Conservation (phyloP, 176 grass and related monocot genomes). For the Aechmea fasciata region DNA sequence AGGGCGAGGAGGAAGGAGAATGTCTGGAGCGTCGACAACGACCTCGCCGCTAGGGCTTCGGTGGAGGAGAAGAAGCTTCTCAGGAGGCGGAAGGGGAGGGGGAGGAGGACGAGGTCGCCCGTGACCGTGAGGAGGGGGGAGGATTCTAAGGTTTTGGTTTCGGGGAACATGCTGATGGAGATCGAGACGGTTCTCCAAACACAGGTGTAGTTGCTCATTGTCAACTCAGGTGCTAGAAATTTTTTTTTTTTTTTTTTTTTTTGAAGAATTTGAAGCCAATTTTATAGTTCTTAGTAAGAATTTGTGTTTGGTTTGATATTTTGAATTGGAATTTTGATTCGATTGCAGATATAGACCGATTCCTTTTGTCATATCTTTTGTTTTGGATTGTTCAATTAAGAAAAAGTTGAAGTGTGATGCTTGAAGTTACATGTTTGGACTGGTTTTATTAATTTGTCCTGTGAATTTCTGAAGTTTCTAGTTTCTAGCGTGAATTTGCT, state of each 20-base stretch:
- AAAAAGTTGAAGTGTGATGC: no score
- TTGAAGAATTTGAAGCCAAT: no score
- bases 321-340: no score
- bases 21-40: conserved; percentile 88
- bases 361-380: no score
- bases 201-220: conserved; percentile 33
- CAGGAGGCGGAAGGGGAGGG: conserved; percentile 17
- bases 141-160: conserved; percentile 54
- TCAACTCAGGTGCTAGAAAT: no score
- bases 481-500: neutral
- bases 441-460: neutral
- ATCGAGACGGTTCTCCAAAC: conserved; percentile 90
- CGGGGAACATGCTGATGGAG: conserved; percentile 81
- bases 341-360: no score
- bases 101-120: conserved; percentile 12
- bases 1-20: conserved; percentile 66
- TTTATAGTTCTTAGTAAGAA: no score
- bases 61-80: conserved; percentile 10
- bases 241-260: no score
- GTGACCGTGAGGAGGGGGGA: conserved; percentile 29
- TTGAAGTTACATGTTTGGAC: no score
- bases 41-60: conserved; percentile 25
- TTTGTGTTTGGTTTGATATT: no score
- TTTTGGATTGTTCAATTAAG: no score
- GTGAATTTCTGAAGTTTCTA: neutral